Percentiles rank a stretch among this genome's conserved stretches.
phyloP scores from a whole-genome alignment of 306 rosid genomes.

The Quillaja saponaria region DNA sequence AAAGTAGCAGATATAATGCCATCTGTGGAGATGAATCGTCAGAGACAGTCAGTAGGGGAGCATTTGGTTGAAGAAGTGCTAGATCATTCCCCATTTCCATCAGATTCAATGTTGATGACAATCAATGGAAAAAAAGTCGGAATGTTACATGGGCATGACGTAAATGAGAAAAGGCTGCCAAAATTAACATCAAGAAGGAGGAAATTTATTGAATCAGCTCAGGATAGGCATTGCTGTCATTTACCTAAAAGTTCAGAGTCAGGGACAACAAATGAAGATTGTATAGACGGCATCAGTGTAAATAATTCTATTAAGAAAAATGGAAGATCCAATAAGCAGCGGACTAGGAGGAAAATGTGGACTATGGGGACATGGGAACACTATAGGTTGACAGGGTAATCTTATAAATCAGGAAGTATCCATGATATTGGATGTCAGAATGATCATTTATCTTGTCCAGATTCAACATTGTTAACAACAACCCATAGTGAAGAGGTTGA shows the following conservation, averaged over 20 bases:
- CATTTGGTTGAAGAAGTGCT: background rate
- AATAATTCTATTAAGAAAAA: background rate
- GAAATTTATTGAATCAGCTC: constrained; percentile 13
- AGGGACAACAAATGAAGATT: constrained; percentile 8
- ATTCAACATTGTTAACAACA: too few species aligned
- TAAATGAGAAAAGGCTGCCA: background rate
- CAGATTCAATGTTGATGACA: background rate
- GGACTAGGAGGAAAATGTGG: background rate
- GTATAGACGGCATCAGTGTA: constrained; percentile 10
- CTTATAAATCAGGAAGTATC: constrained; percentile 30
- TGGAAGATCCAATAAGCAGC: constrained; percentile 17
- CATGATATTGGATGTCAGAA: constrained; percentile 9
- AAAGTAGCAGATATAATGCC: constrained; percentile 20
- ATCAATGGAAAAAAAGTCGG: constrained; percentile 6
- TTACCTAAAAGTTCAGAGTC: constrained; percentile 23
- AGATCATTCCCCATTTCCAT: background rate
- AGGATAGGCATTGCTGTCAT: background rate
- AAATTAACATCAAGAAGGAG: constrained; percentile 1
- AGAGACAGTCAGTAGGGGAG: constrained; percentile 4
- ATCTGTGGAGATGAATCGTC: constrained; percentile 1
- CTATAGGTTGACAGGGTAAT: constrained; percentile 21
- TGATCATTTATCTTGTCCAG: constrained; percentile 13
- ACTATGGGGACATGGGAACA: constrained; percentile 10
- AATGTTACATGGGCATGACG: constrained; percentile 4
- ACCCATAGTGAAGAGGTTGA: constrained; percentile 17